Percentiles rank a stretch among this genome's conserved stretches.
Conservation (phyloP, 208 protist species). For the Leishmania martiniquensis region DNA sequence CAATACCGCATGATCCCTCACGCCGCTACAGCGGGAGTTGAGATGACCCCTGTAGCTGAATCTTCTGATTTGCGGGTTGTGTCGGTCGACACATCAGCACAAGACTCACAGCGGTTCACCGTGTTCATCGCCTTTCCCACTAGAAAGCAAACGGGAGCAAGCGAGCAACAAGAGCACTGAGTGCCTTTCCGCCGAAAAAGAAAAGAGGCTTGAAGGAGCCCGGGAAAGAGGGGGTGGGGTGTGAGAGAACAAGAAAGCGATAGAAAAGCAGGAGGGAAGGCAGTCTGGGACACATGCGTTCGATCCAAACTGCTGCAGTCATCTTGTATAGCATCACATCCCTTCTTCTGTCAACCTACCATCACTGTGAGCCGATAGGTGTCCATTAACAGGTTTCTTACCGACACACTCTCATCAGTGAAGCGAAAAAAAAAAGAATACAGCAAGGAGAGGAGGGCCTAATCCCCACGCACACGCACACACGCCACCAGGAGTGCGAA, state of each 20-base stretch:
- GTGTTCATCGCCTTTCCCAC: background rate
- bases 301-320: background rate
- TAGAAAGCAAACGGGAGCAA: background rate
- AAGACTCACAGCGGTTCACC: background rate
- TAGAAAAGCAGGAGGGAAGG: constrained; percentile 13
- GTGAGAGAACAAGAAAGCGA: background rate
- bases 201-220: background rate
- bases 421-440: background rate
- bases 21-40: background rate
- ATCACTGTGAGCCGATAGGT: background rate
- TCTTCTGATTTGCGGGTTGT: background rate
- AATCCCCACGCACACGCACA: too few species aligned
- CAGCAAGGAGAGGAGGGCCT: background rate
- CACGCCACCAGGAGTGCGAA: background rate
- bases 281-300: background rate
- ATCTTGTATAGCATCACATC: background rate
- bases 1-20: background rate
- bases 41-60: background rate
- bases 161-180: constrained; percentile 9
- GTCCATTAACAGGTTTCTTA: background rate
- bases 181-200: background rate
- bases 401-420: background rate
- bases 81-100: background rate
- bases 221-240: background rate
- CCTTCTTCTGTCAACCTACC: background rate